Evolutionary conservation across 2,329 filamentous ascomycete species (phyloP), one percentile per base, ranked within the genome.

Genomic region (Alternaria novae-zelandiae): DNA sequence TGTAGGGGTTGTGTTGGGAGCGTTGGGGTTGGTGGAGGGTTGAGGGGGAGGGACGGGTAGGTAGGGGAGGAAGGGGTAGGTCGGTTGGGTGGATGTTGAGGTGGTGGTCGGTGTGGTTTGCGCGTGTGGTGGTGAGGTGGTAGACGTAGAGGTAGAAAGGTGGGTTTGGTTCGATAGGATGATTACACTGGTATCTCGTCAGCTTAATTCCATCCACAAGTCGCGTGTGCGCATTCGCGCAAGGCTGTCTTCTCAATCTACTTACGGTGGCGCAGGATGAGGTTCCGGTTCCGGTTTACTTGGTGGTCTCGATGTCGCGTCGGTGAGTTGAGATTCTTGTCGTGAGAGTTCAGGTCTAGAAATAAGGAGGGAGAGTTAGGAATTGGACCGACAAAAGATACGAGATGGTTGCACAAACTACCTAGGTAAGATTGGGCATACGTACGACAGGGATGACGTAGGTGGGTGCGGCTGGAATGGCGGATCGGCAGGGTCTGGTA

Each of bases 381-480:
- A 43, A 20, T 23, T 20, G 21, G 47, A 17, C 23, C 20, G 47
- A 51, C 32, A 20, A 44, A 43, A 54, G 58, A 54, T 54, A 51
- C 25, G 45, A 57, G 23, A 46, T 50, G 46, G 30, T 63, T 59
- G 36, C 36, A 41, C 36, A 41, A 41, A 41, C 36, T 41, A 17
- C 36, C 36, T 54, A 61, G 61, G 61, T 61, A 65, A 58, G 64
- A 65, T 54, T 61, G 68, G 36, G 57, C 36, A 49, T 28, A 65
- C 72, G 50, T 70, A 74, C 71, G 60, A 53, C 54, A 66, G 51
- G 55, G 59, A 69, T 74, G 73, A 75, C 73, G 73, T 73, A 61
- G 59, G 23, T 45, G 59, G 54, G 32, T 61, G 65, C 63, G 70
- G 66, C 71, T 59, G 59, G 58, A 59, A 17, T 28, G 11, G 50